These are phyloP conservation scores for Fusarium nodosum DNA, from an alignment of 2,329 filamentous ascomycete genomes.

Conservation along the genomic window DNA sequence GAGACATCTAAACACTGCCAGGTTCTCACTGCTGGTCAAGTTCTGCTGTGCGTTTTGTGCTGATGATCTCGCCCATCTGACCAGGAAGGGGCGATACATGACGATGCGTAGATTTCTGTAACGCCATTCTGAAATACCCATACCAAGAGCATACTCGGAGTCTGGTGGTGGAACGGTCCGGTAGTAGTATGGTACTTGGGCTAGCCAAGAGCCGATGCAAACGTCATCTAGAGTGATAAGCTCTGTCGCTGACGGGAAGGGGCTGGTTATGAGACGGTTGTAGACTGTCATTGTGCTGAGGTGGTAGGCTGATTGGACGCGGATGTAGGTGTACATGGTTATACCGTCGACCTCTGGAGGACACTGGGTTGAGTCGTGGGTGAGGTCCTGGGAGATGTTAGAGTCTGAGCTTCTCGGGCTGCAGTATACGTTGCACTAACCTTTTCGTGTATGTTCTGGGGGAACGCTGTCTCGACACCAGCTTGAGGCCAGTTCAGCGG, in stretches of 20 bases:
- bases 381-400: conserved; percentile 16
- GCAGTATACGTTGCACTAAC: neutral
- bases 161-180: conserved; percentile 6
- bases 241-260: conserved; percentile 33
- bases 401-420: fast-evolving
- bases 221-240: conserved; percentile 30
- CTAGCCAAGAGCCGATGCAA: conserved; percentile 34
- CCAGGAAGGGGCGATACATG: conserved; percentile 35
- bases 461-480: conserved; percentile 32
- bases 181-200: conserved; percentile 36
- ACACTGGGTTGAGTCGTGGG: conserved; percentile 12
- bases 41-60: conserved; percentile 22
- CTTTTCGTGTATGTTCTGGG: conserved; percentile 32
- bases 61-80: conserved; percentile 29
- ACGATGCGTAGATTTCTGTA: conserved; percentile 33
- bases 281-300: conserved; percentile 37
- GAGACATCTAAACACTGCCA: conserved; percentile 32
- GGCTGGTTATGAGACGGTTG: conserved; percentile 37
- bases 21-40: conserved; percentile 28
- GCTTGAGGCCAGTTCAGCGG: conserved; percentile 34
- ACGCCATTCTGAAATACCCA: conserved; percentile 30
- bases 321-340: conserved; percentile 30
- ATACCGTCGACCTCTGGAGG: conserved; percentile 32
- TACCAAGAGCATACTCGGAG: conserved; percentile 25
- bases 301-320: conserved; percentile 36